Evolutionary conservation across 257 asterid genomes (phyloP), one percentile per base, ranked within the genome.

Genomic region (Ilex asprella): DNA sequence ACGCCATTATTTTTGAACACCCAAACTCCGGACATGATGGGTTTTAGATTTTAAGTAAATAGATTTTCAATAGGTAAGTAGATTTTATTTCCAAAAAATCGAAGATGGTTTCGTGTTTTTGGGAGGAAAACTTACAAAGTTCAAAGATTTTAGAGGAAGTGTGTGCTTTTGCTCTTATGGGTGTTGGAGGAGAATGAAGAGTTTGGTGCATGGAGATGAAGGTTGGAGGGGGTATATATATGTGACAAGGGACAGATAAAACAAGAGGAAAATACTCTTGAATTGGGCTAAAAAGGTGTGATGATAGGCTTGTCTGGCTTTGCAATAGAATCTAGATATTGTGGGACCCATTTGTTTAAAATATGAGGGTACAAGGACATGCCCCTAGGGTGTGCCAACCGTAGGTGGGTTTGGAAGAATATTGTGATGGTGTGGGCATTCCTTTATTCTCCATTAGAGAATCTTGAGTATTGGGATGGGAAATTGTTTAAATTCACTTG

Each of bases 21-120:
- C 96, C 96, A 90, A 15, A 90, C 97, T 1, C 97, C 97, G 14
- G 97, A 77, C 97, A 90, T 89, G 2, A 14, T 59, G 55, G 16
- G 2, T 16, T 1, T 15, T 13, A 14, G 21, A 11, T 6, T 5
- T 12, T 5, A 41, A 6, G 47, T 41, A 41, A 41, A 1, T 41
- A 6, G 12, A 41, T 6, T 41, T 41, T 41, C 47, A 1, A 41
- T 41, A 6, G 0, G 12, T 41, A 41, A 41, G 12, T 41, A 11
- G 12, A 41, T 7, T 41, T 41, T 41, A 6, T 41, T 41, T 41
- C 12, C 0, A 0, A 6, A 11, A 7, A 6, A 11, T 1, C 12
- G 12, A 6, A 41, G 7, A 41, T 41, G 7, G 47, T 41, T 41
- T 41, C 10, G 47, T 7, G 7, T 41, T 7, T 10, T 10, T 7